phyloP scores from a whole-genome alignment of 805 yeast genomes.

The Wickerhamiella shivajii region DNA sequence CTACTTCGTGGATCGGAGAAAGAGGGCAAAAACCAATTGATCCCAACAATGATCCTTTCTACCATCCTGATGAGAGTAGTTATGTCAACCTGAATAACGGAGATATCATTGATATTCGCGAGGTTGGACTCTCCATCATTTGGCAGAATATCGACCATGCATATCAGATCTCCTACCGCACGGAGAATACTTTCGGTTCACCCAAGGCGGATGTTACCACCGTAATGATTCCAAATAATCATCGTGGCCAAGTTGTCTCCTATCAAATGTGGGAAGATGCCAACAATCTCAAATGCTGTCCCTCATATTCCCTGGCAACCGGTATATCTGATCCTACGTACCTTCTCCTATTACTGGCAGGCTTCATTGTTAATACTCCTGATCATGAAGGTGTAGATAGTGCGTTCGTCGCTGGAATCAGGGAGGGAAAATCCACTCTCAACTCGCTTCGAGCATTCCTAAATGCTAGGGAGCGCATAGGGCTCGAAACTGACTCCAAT shows the following conservation, averaged over 20 bases:
- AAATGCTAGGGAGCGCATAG: constrained; percentile 10
- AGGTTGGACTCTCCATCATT: constrained; percentile 8
- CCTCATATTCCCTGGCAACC: constrained; percentile 17
- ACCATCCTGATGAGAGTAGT: constrained; percentile 8
- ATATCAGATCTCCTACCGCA: constrained; percentile 12
- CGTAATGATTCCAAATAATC: constrained; percentile 10
- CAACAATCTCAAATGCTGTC: constrained; percentile 19
- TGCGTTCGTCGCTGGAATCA: constrained; percentile 19
- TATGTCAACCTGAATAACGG: constrained; percentile 4
- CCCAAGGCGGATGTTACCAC: constrained; percentile 14
- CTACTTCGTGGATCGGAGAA: constrained; percentile 8
- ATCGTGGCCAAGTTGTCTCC: constrained; percentile 13
- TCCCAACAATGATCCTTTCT: constrained; percentile 11
- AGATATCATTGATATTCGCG: constrained; percentile 11
- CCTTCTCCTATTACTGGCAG: constrained; percentile 7
- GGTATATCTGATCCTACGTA: constrained; percentile 6
- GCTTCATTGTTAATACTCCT: constrained; percentile 14
- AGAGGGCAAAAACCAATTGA: constrained; percentile 2
- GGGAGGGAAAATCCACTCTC: constrained; percentile 18
- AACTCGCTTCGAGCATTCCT: constrained; percentile 20
- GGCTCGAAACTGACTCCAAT: constrained; percentile 8
- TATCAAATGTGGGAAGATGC: constrained; percentile 22
- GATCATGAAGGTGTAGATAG: constrained; percentile 23
- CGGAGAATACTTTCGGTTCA: constrained; percentile 9
- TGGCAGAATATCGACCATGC: constrained; percentile 7